These are phyloP conservation scores for Piper betle DNA, from an alignment of 164 flowering plant genomes.

Conservation along the genomic window DNA sequence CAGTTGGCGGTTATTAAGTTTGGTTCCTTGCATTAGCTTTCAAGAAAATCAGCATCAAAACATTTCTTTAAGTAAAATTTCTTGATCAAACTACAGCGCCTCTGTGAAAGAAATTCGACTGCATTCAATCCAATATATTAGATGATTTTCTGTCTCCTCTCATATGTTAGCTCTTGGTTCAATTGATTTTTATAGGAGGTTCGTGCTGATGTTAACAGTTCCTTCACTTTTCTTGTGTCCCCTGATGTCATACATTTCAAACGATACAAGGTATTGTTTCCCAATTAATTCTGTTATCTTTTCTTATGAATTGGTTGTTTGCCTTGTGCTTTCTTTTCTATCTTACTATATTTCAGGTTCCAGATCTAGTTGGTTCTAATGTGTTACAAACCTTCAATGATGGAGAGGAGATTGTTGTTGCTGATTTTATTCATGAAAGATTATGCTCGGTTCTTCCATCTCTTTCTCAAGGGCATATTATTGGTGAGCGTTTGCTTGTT, in stretches of 20 bases:
- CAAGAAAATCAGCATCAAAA: too few relatives aligned
- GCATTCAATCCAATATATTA: too few relatives aligned
- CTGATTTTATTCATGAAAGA: neutral
- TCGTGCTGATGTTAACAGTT: conserved; percentile 4
- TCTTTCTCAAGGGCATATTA: conserved; percentile 6
- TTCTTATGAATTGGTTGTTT: too few relatives aligned
- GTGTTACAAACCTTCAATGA: conserved; percentile 1
- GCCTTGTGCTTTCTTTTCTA: neutral
- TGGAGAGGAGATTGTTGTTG: conserved; percentile 7
- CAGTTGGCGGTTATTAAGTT: too few relatives aligned
- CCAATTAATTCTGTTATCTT: neutral
- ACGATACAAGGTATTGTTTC: conserved; percentile 7
- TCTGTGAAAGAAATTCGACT: too few relatives aligned
- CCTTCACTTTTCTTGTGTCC: conserved; percentile 6
- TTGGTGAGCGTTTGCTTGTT: neutral
- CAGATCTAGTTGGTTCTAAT: conserved; percentile 1
- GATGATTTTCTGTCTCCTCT: too few relatives aligned
- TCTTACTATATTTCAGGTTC: conserved; percentile 2
- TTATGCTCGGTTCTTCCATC: conserved; percentile 11
- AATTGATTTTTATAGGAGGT: conserved; percentile 4
- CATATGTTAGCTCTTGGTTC: too few relatives aligned
- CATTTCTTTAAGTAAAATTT: too few relatives aligned
- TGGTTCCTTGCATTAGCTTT: too few relatives aligned
- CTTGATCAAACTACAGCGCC: too few relatives aligned
- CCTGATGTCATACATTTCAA: conserved; percentile 8